Percentiles rank a stretch among this genome's conserved stretches.
Evolutionary conservation across 2,329 filamentous ascomycete genomes (phyloP).

Genomic region (Basipetospora chlamydospora): DNA sequence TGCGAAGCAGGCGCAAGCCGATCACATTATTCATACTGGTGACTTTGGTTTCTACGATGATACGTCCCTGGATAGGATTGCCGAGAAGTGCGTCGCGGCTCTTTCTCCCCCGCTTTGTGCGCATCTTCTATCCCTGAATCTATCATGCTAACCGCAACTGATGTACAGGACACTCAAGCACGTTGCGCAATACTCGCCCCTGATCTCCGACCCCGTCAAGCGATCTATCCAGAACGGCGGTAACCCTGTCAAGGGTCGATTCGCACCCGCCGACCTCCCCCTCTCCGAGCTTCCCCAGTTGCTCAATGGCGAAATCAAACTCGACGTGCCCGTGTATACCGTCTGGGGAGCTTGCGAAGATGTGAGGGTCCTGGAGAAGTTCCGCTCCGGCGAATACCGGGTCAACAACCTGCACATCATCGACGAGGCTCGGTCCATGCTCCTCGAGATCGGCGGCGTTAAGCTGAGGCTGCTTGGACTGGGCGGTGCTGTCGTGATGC

Average conservation of each 20-base stretch:
- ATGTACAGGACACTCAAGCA: constrained; percentile 74
- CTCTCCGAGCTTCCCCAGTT: constrained; percentile 87
- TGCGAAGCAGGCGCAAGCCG: constrained; percentile 82
- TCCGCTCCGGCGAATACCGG: constrained; percentile 95
- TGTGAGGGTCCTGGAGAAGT: constrained; percentile 92
- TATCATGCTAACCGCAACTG: constrained; percentile 4
- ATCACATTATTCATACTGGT: constrained; percentile 97
- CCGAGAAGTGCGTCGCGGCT: constrained; percentile 63
- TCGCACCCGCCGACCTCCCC: constrained; percentile 65
- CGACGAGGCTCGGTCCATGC: constrained; percentile 89
- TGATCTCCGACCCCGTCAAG: constrained; percentile 67
- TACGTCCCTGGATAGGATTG: constrained; percentile 87
- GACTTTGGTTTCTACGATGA: constrained; percentile 99
- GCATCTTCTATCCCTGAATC: background rate
- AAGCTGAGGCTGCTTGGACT: constrained; percentile 89
- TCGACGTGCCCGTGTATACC: constrained; percentile 94
- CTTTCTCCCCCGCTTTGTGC: background rate
- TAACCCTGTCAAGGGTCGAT: constrained; percentile 74
- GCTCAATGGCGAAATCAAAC: constrained; percentile 72
- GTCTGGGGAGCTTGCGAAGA: constrained; percentile 99
- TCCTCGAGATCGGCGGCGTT: constrained; percentile 87
- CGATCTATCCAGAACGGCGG: constrained; percentile 52
- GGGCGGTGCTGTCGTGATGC: constrained; percentile 95
- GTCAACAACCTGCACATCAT: constrained; percentile 96
- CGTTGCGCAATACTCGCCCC: constrained; percentile 93